Percentiles rank a stretch among this genome's conserved stretches.
These are phyloP conservation scores for Hericium rajendrae DNA, from an alignment of 768 basidiomycete species.

Conservation along the genomic window DNA sequence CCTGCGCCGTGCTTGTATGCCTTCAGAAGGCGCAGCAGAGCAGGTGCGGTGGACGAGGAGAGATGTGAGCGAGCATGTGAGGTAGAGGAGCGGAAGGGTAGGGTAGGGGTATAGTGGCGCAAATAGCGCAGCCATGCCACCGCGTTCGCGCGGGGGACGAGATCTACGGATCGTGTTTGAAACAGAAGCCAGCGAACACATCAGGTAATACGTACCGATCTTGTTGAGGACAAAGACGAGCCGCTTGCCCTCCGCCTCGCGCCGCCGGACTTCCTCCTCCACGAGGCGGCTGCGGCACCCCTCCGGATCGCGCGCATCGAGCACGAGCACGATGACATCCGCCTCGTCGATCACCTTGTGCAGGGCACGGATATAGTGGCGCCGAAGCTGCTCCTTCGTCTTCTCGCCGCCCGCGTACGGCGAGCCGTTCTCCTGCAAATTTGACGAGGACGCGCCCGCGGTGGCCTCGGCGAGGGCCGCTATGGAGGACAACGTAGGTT, in stretches of 20 bases:
- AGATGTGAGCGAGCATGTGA: constrained; percentile 75
- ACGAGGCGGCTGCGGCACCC: constrained; percentile 87
- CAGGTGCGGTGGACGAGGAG: constrained; percentile 65
- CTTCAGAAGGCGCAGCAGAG: constrained; percentile 75
- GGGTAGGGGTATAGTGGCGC: constrained; percentile 85
- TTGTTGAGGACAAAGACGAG: constrained; percentile 95
- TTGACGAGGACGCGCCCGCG: constrained; percentile 24
- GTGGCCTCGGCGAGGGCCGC: constrained; percentile 38
- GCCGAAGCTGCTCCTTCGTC: constrained; percentile 61
- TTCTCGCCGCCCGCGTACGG: constrained; percentile 23
- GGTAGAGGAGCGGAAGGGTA: constrained; percentile 80
- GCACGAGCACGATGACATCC: constrained; percentile 81
- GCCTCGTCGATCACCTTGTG: constrained; percentile 91
- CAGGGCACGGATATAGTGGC: constrained; percentile 68
- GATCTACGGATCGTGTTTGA: constrained; percentile 39
- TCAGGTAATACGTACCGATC: constrained; percentile 52
- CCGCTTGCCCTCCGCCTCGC: constrained; percentile 84
- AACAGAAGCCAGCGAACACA: background rate
- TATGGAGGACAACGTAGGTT: constrained; percentile 57
- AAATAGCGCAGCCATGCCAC: constrained; percentile 86
- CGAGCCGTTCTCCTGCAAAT: constrained; percentile 18
- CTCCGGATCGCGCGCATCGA: constrained; percentile 93
- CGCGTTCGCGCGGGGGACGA: constrained; percentile 82
- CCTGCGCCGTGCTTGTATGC: constrained; percentile 57
- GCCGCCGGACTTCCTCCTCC: constrained; percentile 84